Conservation (phyloP, 73 alveolate species). For the Uronychia setigera region DNA sequence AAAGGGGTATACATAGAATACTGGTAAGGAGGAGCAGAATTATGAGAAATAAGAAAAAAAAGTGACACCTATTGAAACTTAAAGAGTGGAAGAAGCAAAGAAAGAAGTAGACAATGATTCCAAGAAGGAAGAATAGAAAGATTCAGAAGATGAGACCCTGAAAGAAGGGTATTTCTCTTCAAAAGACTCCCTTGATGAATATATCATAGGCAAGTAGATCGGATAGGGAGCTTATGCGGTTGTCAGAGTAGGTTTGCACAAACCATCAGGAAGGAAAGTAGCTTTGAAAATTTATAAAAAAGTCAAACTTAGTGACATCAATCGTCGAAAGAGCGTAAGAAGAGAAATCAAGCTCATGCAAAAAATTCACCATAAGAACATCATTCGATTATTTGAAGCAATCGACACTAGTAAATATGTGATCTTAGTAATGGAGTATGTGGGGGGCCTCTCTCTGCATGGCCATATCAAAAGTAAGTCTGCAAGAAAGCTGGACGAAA, state of each 20-base stretch:
- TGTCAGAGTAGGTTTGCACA: conserved; percentile 88
- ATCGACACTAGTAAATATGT: conserved; percentile 87
- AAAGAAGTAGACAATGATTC: too few species aligned
- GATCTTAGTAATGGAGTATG: conserved; percentile 88
- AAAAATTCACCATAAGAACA: conserved; percentile 86
- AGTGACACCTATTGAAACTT: too few species aligned
- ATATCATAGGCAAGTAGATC: conserved; percentile 74
- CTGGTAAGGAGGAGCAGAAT: not conserved
- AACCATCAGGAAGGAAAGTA: conserved; percentile 74
- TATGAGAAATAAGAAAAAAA: too few species aligned
- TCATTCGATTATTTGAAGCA: conserved; percentile 89
- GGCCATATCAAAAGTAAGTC: conserved; percentile 76
- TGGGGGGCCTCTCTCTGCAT: conserved; percentile 80
- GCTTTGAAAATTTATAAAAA: conserved; percentile 91
- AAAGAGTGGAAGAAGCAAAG: too few species aligned
- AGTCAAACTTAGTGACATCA: conserved; percentile 71
- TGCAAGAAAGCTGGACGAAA: conserved; percentile 69
- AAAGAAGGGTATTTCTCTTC: not conserved
- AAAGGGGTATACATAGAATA: not conserved
- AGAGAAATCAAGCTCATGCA: conserved; percentile 84
- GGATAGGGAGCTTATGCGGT: conserved; percentile 95
- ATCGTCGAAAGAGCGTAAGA: conserved; percentile 73
- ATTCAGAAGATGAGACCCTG: not conserved
- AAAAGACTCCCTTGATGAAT: conserved; percentile 64
- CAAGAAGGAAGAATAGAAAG: not conserved